A percentile compares a stretch with the other conserved stretches of the same genome.
phyloP scores from a whole-genome alignment of 805 yeast genomes.

The Debaryomyces maramus region DNA sequence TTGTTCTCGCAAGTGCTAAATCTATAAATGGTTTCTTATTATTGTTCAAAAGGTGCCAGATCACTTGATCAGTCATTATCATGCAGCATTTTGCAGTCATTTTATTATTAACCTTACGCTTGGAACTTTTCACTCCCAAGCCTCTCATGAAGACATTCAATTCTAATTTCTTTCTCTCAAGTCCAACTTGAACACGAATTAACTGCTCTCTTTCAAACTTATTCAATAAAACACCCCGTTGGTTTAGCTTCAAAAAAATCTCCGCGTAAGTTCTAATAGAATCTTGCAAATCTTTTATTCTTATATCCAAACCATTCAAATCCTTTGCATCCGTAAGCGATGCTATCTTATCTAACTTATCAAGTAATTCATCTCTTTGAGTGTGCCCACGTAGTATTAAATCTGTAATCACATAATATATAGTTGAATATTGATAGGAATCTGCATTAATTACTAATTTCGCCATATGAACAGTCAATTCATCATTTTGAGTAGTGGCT shows the following conservation, averaged over 20 bases:
- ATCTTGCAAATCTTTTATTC: constrained; percentile 30
- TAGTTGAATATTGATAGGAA: constrained; percentile 37
- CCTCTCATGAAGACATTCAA: constrained; percentile 36
- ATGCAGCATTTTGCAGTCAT: constrained; percentile 24
- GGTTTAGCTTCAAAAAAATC: constrained; percentile 42
- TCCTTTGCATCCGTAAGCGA: constrained; percentile 38
- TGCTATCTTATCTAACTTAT: constrained; percentile 39
- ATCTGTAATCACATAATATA: constrained; percentile 36
- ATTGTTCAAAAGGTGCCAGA: constrained; percentile 66
- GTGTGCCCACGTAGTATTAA: constrained; percentile 31
- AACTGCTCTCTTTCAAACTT: constrained; percentile 21
- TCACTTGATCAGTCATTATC: constrained; percentile 59
- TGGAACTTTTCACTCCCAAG: constrained; percentile 21
- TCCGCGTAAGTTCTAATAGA: constrained; percentile 28
- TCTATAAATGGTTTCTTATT: constrained; percentile 66
- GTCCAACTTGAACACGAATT: constrained; percentile 28
- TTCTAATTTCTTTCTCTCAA: constrained; percentile 34
- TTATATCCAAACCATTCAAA: constrained; percentile 32
- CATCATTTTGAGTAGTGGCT: constrained; percentile 22
- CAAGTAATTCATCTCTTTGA: constrained; percentile 31
- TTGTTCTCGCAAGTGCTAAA: constrained; percentile 60
- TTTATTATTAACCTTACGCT: constrained; percentile 13
- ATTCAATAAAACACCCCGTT: constrained; percentile 25
- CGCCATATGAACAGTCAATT: constrained; percentile 32
- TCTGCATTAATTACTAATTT: constrained; percentile 41